phyloP scores from a whole-genome alignment of 139 green algal species.

The Tetraselmis striata region DNA sequence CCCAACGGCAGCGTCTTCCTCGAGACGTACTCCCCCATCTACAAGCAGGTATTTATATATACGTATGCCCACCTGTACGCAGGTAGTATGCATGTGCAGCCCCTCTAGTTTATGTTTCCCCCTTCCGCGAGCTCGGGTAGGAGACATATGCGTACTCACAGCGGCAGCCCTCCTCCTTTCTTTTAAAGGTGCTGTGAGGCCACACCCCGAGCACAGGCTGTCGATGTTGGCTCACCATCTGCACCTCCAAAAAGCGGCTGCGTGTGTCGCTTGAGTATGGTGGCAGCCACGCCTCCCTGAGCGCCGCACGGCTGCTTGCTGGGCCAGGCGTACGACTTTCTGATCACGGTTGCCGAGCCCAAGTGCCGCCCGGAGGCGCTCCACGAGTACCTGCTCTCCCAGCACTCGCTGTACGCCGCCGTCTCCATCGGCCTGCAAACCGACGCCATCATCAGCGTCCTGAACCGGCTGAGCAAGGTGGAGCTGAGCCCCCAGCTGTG shows the following conservation, averaged over 20 bases:
- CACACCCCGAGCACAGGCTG: too few species aligned
- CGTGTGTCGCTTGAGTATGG: too few species aligned
- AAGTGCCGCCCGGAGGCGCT: constrained; percentile 82
- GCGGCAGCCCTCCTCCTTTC: too few species aligned
- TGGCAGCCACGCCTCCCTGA: too few species aligned
- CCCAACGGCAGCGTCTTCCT: constrained; percentile 93
- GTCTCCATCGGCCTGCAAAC: constrained; percentile 91
- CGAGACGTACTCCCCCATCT: constrained; percentile 92
- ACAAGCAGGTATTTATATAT: constrained; percentile 60
- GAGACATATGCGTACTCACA: neutral
- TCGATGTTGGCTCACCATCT: too few species aligned
- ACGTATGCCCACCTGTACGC: neutral
- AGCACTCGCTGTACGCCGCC: constrained; percentile 93
- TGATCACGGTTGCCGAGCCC: constrained; percentile 95
- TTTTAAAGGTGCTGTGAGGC: too few species aligned
- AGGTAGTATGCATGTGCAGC: too few species aligned
- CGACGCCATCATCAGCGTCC: constrained; percentile 84
- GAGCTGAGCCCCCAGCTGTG: constrained; percentile 56
- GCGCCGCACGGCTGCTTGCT: too few species aligned
- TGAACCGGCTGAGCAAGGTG: constrained; percentile 75
- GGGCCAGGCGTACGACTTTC: constrained; percentile 93
- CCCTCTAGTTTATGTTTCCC: neutral
- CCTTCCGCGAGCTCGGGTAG: neutral
- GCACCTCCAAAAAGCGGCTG: too few species aligned
- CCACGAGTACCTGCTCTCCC: constrained; percentile 94